These are phyloP conservation scores for Mallotus repandus DNA, from an alignment of 441 rosid species.

Conservation along the genomic window DNA sequence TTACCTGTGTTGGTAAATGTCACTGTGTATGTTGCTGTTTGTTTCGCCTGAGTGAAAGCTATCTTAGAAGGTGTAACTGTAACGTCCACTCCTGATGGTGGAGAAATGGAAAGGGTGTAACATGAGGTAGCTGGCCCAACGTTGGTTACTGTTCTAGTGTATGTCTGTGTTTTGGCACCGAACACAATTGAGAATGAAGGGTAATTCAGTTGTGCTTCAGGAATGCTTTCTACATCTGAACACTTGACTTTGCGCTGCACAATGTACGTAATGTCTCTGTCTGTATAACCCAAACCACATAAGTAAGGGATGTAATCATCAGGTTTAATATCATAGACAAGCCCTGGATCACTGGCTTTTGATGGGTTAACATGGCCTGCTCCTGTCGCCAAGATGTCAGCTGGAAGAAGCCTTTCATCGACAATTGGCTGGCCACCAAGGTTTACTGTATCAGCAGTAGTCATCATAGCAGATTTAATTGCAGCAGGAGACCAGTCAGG, in stretches of 20 bases:
- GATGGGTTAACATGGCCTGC: conserved; percentile 42
- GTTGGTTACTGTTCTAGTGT: conserved; percentile 31
- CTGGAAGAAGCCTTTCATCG: conserved; percentile 24
- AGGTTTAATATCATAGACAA: conserved; percentile 35
- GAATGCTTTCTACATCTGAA: conserved; percentile 15
- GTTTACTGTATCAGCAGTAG: conserved; percentile 25
- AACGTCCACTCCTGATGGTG: conserved; percentile 25
- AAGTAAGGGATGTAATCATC: conserved; percentile 40
- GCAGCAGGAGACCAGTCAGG: conserved; percentile 44
- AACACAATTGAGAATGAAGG: conserved; percentile 32
- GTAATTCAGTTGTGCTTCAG: conserved; percentile 30
- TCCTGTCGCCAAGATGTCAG: conserved; percentile 32
- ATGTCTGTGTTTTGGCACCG: conserved; percentile 20
- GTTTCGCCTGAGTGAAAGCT: conserved; percentile 21
- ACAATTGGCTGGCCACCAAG: conserved; percentile 16
- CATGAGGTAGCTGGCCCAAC: conserved; percentile 27
- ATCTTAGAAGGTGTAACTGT: conserved; percentile 18
- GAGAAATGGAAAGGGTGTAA: conserved; percentile 11
- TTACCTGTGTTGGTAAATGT: conserved; percentile 19
- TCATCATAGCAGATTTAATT: conserved; percentile 40
- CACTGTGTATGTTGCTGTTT: conserved; percentile 22
- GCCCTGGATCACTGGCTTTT: conserved; percentile 37
- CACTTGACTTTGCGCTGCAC: conserved; percentile 24
- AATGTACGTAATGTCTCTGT: conserved; percentile 18
- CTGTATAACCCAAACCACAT: conserved; percentile 34